phyloP scores from a whole-genome alignment of 345 rosid genomes.

The Orychophragmus violaceus region DNA sequence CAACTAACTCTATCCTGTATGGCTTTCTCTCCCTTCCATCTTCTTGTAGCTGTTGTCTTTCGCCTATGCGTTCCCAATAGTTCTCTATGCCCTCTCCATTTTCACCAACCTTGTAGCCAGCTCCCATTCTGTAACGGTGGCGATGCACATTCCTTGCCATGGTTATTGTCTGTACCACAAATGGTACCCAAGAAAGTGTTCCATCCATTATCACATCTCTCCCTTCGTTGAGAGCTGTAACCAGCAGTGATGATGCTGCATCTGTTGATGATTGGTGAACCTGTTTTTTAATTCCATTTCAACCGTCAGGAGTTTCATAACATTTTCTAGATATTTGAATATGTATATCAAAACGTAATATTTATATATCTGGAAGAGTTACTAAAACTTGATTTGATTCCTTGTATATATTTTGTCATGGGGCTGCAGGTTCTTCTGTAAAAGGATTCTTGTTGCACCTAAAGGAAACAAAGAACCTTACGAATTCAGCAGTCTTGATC shows the following conservation, averaged over 20 bases:
- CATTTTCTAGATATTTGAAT: neutral
- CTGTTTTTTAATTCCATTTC: slow-evolving; percentile 38
- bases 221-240: slow-evolving; percentile 93
- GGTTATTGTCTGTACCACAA: slow-evolving; percentile 83
- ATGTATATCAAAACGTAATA: neutral
- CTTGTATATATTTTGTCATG: neutral
- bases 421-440: neutral
- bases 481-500: slow-evolving; percentile 89
- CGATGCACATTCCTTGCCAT: slow-evolving; percentile 93
- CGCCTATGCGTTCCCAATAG: slow-evolving; percentile 78
- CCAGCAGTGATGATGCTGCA: slow-evolving; percentile 93
- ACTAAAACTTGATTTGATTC: slow-evolving; percentile 8
- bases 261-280: slow-evolving; percentile 98
- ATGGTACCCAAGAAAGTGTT: slow-evolving; percentile 93
- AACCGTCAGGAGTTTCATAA: slow-evolving; percentile 2
- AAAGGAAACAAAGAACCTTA: slow-evolving; percentile 28
- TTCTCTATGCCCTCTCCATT: slow-evolving; percentile 67
- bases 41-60: slow-evolving; percentile 44
- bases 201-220: slow-evolving; percentile 97
- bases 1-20: slow-evolving; percentile 91
- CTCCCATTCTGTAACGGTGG: slow-evolving; percentile 83
- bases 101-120: slow-evolving; percentile 60
- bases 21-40: slow-evolving; percentile 63
- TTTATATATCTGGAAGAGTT: neutral
- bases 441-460: slow-evolving; percentile 11